phyloP scores from a whole-genome alignment of 768 basidiomycete species.

The Exidia glandulosa region DNA sequence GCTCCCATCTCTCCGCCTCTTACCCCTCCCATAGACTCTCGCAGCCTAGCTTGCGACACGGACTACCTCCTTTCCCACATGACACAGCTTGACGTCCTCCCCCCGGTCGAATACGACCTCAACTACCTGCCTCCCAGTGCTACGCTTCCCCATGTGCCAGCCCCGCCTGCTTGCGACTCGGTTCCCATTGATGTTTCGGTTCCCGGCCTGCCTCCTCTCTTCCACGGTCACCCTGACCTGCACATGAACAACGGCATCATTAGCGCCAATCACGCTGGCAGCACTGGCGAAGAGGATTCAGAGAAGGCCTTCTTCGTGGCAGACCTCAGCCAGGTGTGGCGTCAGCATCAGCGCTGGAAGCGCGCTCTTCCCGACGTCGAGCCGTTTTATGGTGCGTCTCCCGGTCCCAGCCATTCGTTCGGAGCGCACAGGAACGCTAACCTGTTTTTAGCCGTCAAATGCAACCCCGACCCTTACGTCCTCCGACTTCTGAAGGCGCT shows the following conservation, averaged over 20 bases:
- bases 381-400: slow-evolving; percentile 77
- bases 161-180: background rate
- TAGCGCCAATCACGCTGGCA: slow-evolving; percentile 30
- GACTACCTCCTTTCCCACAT: background rate
- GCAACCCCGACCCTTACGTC: slow-evolving; percentile 95
- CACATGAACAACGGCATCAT: slow-evolving; percentile 73
- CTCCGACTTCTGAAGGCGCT: slow-evolving; percentile 81
- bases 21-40: background rate
- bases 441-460: slow-evolving; percentile 71
- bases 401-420: slow-evolving; percentile 2
- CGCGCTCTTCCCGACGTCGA: slow-evolving; percentile 70
- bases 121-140: background rate
- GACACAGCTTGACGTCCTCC: background rate
- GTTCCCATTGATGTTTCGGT: slow-evolving; percentile 32
- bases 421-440: slow-evolving; percentile 11
- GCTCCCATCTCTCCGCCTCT: background rate
- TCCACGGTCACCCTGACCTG: slow-evolving; percentile 56
- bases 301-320: slow-evolving; percentile 96
- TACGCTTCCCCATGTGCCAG: background rate
- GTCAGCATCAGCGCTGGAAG: slow-evolving; percentile 77
- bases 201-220: slow-evolving; percentile 54
- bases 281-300: slow-evolving; percentile 42
- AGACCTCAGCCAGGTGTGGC: slow-evolving; percentile 80
- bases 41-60: background rate
- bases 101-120: background rate